Evolutionary conservation across 2,329 filamentous ascomycete species (phyloP).

Genomic region (Aspergillus tamarii): DNA sequence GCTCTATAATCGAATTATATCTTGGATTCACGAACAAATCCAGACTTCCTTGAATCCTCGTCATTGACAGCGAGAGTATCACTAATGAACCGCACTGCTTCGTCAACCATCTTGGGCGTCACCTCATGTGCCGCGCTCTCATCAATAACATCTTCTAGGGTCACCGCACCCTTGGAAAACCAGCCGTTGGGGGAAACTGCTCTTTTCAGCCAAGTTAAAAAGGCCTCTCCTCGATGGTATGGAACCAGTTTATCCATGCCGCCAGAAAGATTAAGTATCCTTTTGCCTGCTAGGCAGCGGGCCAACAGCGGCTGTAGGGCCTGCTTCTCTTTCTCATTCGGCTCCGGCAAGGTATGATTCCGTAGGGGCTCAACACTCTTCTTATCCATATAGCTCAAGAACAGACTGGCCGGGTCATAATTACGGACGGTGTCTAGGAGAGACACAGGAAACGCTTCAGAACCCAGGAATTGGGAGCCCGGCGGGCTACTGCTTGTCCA

Average conservation of each 20-base stretch:
- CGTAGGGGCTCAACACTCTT: constrained; percentile 30
- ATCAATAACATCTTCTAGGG: constrained; percentile 61
- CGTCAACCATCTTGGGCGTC: constrained; percentile 58
- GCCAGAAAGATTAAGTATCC: constrained; percentile 57
- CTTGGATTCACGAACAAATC: constrained; percentile 40
- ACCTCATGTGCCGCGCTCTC: constrained; percentile 63
- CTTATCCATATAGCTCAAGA: constrained; percentile 60
- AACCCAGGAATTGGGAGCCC: constrained; percentile 71
- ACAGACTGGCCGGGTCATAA: constrained; percentile 74
- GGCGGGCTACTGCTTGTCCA: constrained; percentile 60
- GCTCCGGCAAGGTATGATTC: constrained; percentile 36
- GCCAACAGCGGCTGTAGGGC: constrained; percentile 48
- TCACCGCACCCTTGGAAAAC: constrained; percentile 55
- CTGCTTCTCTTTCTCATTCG: constrained; percentile 48
- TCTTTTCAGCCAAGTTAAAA: constrained; percentile 60
- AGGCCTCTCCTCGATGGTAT: constrained; percentile 59
- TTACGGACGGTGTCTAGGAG: constrained; percentile 66
- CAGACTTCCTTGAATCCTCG: constrained; percentile 24
- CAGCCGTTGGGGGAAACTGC: constrained; percentile 44
- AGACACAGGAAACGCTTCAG: constrained; percentile 72
- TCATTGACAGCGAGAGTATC: constrained; percentile 40
- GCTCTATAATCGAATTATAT: constrained; percentile 26
- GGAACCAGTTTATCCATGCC: constrained; percentile 64
- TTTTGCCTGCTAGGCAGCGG: constrained; percentile 52
- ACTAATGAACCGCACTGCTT: constrained; percentile 58